Conservation (phyloP, 2,329 filamentous ascomycete species). For the Fusarium sterilihyphosum region DNA sequence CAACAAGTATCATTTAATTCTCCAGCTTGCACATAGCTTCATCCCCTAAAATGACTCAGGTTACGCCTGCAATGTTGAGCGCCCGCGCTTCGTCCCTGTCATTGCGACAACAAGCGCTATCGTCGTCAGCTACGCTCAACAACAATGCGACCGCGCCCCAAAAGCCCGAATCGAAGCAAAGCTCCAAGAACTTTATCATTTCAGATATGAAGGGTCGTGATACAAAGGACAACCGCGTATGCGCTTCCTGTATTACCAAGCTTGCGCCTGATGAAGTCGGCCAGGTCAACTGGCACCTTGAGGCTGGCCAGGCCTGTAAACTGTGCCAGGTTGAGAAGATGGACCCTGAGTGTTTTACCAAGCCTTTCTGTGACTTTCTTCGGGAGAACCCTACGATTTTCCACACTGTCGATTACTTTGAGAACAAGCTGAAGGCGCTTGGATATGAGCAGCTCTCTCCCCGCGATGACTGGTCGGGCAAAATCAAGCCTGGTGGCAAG, state of each 20-base stretch:
- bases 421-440: constrained; percentile 72
- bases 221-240: constrained; percentile 49
- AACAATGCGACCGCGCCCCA: constrained; percentile 44
- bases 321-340: constrained; percentile 52
- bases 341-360: constrained; percentile 74
- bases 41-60: constrained; percentile 53
- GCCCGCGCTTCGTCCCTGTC: constrained; percentile 57
- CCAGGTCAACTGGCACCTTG: constrained; percentile 47
- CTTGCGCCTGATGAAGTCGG: constrained; percentile 43
- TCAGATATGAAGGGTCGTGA: constrained; percentile 53
- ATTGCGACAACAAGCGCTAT: constrained; percentile 53
- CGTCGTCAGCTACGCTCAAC: constrained; percentile 38
- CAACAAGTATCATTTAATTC: background rate
- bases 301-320: constrained; percentile 43
- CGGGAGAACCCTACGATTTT: constrained; percentile 92
- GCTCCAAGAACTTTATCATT: constrained; percentile 59
- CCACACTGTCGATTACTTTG: constrained; percentile 85
- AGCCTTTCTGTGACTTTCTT: constrained; percentile 89
- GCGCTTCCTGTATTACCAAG: constrained; percentile 52
- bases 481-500: constrained; percentile 82
- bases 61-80: constrained; percentile 56
- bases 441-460: constrained; percentile 84
- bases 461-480: constrained; percentile 78
- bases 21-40: constrained; percentile 16
- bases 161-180: constrained; percentile 15